Conservation (phyloP, 176 grass and related monocot genomes). For the Zoysia pacifica region DNA sequence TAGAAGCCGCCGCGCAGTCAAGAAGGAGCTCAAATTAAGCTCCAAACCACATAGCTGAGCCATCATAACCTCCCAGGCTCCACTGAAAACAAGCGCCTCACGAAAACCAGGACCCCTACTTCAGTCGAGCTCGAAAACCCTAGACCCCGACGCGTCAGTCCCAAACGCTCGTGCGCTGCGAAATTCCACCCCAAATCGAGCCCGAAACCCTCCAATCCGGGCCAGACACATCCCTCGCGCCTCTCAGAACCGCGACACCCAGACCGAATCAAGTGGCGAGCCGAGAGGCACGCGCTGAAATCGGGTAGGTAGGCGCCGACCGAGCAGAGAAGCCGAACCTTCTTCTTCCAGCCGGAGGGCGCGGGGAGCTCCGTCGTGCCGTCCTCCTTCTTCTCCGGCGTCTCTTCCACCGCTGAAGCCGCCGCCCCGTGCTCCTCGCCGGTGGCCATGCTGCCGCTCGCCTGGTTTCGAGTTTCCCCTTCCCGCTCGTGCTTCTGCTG, state of each 20-base stretch:
- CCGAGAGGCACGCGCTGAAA: neutral
- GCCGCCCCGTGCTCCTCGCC: conserved; percentile 35
- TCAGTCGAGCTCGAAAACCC: conserved; percentile 37
- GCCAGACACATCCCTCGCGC: neutral
- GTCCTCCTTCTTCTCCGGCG: conserved; percentile 24
- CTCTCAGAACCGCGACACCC: neutral
- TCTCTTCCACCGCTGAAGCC: conserved; percentile 28
- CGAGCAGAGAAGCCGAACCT: conserved; percentile 37
- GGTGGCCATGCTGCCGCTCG: conserved; percentile 37
- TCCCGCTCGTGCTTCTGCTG: conserved; percentile 55
- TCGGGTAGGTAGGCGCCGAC: neutral
- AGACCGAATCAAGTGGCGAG: neutral
- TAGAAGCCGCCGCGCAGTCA: neutral
- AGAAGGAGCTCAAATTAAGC: conserved; percentile 17
- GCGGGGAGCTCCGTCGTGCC: conserved; percentile 42
- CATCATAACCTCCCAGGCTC: neutral
- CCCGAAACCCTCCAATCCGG: conserved; percentile 14
- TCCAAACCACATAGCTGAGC: neutral
- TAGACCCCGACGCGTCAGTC: conserved; percentile 8
- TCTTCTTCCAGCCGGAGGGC: conserved; percentile 66
- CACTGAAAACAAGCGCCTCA: neutral
- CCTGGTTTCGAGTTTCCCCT: conserved; percentile 50
- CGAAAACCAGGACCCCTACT: neutral
- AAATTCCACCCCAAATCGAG: neutral
- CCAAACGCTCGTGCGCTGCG: too few relatives aligned